Conservation (phyloP, 805 yeast species). For the Clavispora vitiphila region DNA sequence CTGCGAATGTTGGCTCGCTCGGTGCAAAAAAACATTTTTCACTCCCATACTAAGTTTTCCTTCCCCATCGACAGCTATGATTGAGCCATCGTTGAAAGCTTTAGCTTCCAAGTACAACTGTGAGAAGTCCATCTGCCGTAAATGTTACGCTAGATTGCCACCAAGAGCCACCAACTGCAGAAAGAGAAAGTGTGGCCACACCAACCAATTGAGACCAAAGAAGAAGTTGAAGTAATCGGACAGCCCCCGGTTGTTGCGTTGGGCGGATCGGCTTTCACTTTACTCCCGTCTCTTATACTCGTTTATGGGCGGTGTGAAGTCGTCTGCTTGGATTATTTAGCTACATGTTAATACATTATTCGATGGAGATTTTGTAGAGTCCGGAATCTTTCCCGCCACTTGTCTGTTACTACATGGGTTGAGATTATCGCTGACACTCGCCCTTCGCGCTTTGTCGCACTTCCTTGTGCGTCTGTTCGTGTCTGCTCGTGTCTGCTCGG, state of each 20-base stretch:
- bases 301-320: not conserved
- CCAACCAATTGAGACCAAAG: constrained; percentile 99
- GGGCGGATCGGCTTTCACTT: not conserved
- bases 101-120: constrained; percentile 99
- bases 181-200: constrained; percentile 99
- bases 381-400: no score
- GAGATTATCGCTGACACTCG: no score
- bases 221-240: constrained; percentile 89
- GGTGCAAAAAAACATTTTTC: constrained; percentile 13
- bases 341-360: constrained; percentile 13
- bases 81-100: constrained; percentile 99
- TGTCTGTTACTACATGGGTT: no score
- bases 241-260: constrained; percentile 1
- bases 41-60: constrained; percentile 7
- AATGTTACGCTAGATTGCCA: constrained; percentile 99
- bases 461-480: no score
- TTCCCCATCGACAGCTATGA: constrained; percentile 44
- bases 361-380: not conserved
- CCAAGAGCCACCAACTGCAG: constrained; percentile 99
- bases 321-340: constrained; percentile 8
- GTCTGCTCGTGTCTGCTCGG: no score
- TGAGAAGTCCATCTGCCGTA: constrained; percentile 98
- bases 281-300: not conserved
- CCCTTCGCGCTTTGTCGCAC: no score
- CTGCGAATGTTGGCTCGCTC: constrained; percentile 3